These are phyloP conservation scores for Chalciporus chontae DNA, from an alignment of 768 basidiomycete species.

Conservation along the genomic window DNA sequence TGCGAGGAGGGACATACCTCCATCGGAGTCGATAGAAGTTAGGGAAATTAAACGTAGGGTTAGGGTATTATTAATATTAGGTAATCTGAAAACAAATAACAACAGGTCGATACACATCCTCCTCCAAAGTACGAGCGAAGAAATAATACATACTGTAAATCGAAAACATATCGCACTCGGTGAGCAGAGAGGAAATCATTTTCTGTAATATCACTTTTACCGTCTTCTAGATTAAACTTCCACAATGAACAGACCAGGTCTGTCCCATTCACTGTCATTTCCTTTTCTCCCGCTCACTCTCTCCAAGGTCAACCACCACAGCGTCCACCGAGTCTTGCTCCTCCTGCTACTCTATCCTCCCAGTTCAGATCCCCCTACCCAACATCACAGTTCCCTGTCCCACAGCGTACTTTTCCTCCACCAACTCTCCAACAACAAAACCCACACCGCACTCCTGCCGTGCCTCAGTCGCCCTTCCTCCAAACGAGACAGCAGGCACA, in stretches of 20 bases:
- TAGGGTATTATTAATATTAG: conserved; percentile 29
- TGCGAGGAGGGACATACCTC: neutral
- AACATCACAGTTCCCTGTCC: conserved; percentile 33
- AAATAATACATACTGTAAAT: too few species aligned
- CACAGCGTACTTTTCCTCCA: conserved; percentile 30
- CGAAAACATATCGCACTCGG: conserved; percentile 6
- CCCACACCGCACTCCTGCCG: conserved; percentile 56
- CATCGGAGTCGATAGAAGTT: too few species aligned
- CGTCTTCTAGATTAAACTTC: neutral
- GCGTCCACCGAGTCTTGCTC: conserved; percentile 70
- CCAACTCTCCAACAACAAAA: conserved; percentile 51
- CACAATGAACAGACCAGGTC: conserved; percentile 62
- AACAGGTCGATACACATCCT: conserved; percentile 21
- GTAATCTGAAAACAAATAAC: conserved; percentile 21
- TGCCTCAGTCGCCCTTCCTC: conserved; percentile 61
- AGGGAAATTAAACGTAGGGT: conserved; percentile 4
- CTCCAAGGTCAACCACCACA: conserved; percentile 73
- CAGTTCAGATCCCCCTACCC: conserved; percentile 58
- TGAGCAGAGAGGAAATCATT: neutral
- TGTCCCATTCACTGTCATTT: conserved; percentile 17
- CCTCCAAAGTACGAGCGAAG: too few species aligned
- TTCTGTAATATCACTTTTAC: neutral
- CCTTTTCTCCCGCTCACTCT: conserved; percentile 21
- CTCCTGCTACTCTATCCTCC: conserved; percentile 56
- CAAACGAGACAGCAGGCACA: conserved; percentile 51